Conservation (phyloP, 2,329 filamentous ascomycete genomes). For the Dactylellina leptospora region DNA sequence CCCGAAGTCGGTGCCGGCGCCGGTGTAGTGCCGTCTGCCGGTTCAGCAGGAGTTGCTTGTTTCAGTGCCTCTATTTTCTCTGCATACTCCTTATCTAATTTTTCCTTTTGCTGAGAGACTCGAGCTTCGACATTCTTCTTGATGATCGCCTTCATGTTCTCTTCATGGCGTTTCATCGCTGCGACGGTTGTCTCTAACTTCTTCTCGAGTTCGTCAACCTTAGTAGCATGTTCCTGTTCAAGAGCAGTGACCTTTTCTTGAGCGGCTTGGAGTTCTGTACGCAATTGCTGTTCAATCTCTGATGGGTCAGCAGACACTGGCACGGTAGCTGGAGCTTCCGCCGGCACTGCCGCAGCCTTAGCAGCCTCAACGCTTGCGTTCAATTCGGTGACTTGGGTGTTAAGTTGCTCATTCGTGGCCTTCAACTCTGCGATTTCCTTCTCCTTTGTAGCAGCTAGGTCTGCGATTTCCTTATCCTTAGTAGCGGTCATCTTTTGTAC, state of each 20-base stretch:
- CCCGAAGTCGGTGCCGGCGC: background rate
- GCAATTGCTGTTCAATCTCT: constrained; percentile 35
- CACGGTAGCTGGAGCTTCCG: background rate
- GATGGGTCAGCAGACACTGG: constrained; percentile 16
- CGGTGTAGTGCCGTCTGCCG: constrained; percentile 57
- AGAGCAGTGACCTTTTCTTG: constrained; percentile 31
- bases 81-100: constrained; percentile 66
- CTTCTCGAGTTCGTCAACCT: constrained; percentile 43
- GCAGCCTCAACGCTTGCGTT: constrained; percentile 40
- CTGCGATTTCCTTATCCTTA: constrained; percentile 49
- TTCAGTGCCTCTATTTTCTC: constrained; percentile 73
- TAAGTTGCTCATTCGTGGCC: constrained; percentile 25
- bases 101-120: constrained; percentile 65
- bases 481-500: constrained; percentile 56
- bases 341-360: constrained; percentile 17
- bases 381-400: constrained; percentile 26
- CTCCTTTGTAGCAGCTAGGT: constrained; percentile 27
- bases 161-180: constrained; percentile 44
- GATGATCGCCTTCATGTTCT: constrained; percentile 47
- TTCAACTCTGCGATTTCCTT: constrained; percentile 41
- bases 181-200: constrained; percentile 53
- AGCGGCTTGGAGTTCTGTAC: constrained; percentile 31
- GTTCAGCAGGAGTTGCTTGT: constrained; percentile 65
- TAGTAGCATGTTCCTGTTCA: constrained; percentile 34
- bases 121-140: constrained; percentile 61